Base-by-base conservation (phyloP, 441 rosid genomes). In the Raphanus hybrid region DNA sequence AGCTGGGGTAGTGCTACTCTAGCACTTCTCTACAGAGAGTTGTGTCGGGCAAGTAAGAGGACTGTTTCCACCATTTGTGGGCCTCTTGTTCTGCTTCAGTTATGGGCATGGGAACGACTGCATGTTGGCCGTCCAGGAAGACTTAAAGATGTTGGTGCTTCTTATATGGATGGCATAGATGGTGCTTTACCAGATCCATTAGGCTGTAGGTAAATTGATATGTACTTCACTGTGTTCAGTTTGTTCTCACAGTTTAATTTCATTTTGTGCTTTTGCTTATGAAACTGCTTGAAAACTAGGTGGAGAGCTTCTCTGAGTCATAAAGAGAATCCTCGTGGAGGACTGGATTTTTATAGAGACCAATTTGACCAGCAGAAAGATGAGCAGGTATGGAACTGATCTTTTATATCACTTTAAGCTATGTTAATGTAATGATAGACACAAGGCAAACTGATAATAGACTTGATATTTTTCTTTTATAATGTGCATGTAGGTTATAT, bases 61-160 rank as follows among this genome's bases (percentile, higher is more conserved):
- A 80, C 83, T 15, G 83, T 80, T 27, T 80, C 83, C 16, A 80
- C 83, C 55, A 80, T 80, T 50, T 80, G 83, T 71, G 83, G 83
- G 3, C 83, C 83, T 66, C 83, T 80, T 75, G 83, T 80, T 75
- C 75, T 80, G 74, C 60, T 80, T 43, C 83, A 80, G 74, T 52
- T 80, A 75, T 80, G 83, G 83, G 83, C 83, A n/a, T 80, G 83
- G 83, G 83, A 80, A 66, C 59, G 83, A 1, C 69, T 80, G 10
- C 83, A 80, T 67, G 83, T 80, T 80, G 83, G 83, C 12, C 83
- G 83, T 34, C 83, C 83, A 18, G 83, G 83, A 71, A 80, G 83
- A 52, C 74, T 80, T 37, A 80, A 71, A 75, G 83, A 71, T 61
- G 80, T 75, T 45, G 80, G 80, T 1, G 83, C 80, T 27, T 80